A percentile compares a stretch with the other conserved stretches of the same genome.
These are phyloP conservation scores for Discostella stelligeroides DNA, from an alignment of 108 stramenopile species.

Conservation along the genomic window DNA sequence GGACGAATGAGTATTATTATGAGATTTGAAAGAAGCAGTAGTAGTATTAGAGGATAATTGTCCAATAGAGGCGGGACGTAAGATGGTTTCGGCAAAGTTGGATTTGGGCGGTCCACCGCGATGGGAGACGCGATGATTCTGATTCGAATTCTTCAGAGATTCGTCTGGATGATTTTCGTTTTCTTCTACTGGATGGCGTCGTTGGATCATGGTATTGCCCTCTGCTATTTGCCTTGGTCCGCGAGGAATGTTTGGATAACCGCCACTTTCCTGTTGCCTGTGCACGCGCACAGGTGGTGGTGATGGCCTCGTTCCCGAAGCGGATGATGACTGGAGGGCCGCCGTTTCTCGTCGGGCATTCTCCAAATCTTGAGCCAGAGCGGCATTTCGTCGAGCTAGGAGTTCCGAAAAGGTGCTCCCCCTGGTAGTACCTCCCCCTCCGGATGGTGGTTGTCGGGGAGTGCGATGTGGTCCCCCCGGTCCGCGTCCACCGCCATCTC, in stretches of 20 bases:
- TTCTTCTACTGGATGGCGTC: neutral
- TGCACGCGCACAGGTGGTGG: conserved; percentile 10
- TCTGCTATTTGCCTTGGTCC: too few species aligned
- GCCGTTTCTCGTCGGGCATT: conserved; percentile 28
- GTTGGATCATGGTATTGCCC: too few species aligned
- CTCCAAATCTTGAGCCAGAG: conserved; percentile 36
- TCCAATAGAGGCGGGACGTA: conserved; percentile 37
- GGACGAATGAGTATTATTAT: conserved; percentile 43
- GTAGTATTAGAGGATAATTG: neutral
- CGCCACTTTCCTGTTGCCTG: too few species aligned
- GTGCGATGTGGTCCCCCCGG: conserved; percentile 34
- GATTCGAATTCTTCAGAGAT: conserved; percentile 6
- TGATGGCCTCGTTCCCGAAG: neutral
- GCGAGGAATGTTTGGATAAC: too few species aligned
- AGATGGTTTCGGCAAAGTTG: conserved; percentile 45
- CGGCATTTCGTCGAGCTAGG: conserved; percentile 32
- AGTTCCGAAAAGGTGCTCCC: conserved; percentile 35
- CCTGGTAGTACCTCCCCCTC: neutral
- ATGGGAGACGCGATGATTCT: conserved; percentile 18
- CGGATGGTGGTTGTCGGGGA: neutral
- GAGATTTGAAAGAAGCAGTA: too few species aligned
- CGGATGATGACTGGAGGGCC: conserved; percentile 3
- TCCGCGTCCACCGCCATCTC: conserved; percentile 45
- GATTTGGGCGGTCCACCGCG: conserved; percentile 32
- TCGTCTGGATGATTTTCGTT: neutral